Evolutionary conservation across 2,329 filamentous ascomycete species (phyloP), one percentile per base, ranked within the genome.

Genomic region (Scytalidium lignicola): DNA sequence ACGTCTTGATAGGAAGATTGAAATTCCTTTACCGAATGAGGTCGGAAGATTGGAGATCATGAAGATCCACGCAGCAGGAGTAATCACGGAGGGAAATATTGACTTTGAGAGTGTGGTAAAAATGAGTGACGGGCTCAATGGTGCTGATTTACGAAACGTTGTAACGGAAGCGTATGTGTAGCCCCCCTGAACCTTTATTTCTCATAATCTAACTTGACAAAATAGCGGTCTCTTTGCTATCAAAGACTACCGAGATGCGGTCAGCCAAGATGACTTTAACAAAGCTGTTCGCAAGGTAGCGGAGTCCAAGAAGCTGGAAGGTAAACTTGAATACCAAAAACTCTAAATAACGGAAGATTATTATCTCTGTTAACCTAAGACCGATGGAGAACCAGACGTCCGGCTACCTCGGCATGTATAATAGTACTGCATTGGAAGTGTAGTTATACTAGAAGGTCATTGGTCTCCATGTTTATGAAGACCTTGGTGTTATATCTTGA

Each of bases 51-150:
- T 99, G 59, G 93, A 99, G 74, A 95, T 99, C 72, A 76, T 99
- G 70, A 99, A 99, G 82, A 99, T 99, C 60, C 93, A 99, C 69
- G 83, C 92, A 5, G 81, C 82, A 28, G 84, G 87, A 54, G 93
- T 99, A 13, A 81, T 89, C 51, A 84, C 88, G 42, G 92, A 97
- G 61, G 93, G 92, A 1, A 93, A 99, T 55, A 90, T 99, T 64
- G 95, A 99, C 69, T 99, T 95, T 65, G 93, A 99, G 79, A 96
- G 90, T 62, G 90, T 99, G 52, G 93, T 99, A 59, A 99, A 99
- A 83, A 99, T 99, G 93, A 96, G 91, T 62, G 93, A 99, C 65
- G 91, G 92, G 22, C 80, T 99, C 62, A 99, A 99, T 71, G 93
- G 93, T 66, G 93, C 93, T 45, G 93, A 99, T 82, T 73, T 99